A percentile compares a stretch with the other conserved stretches of the same genome.
Evolutionary conservation across 306 rosid species (phyloP).

Genomic region (Boehmeria nivea): DNA sequence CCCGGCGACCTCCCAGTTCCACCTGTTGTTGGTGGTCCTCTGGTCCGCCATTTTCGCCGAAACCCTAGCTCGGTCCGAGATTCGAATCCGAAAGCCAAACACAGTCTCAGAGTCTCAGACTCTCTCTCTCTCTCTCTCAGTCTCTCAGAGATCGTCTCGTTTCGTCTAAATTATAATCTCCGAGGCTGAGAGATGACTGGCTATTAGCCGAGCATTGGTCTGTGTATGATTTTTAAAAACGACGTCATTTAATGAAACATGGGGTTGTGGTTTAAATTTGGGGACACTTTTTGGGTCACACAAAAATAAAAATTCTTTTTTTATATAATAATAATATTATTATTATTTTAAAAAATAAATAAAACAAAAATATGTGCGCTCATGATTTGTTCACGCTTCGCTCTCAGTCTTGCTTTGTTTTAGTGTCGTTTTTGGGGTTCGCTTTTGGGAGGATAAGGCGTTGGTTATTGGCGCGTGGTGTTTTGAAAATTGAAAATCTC

Average conservation of each 20-base stretch:
- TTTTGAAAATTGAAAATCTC: background rate
- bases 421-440: background rate
- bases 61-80: constrained; percentile 26
- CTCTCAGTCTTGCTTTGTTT: constrained; percentile 28
- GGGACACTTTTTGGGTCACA: constrained; percentile 22
- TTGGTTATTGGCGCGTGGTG: constrained; percentile 25
- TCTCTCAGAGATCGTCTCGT: background rate
- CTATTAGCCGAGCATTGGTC: background rate
- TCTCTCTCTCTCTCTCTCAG: background rate
- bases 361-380: constrained; percentile 32
- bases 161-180: background rate
- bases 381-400: constrained; percentile 42
- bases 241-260: constrained; percentile 37
- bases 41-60: constrained; percentile 63
- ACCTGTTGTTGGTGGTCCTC: constrained; percentile 44
- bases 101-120: constrained; percentile 4
- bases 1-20: constrained; percentile 98
- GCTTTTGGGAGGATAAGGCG: constrained; percentile 22
- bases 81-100: constrained; percentile 14
- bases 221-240: constrained; percentile 1
- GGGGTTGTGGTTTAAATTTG: background rate
- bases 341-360: no score
- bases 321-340: no score
- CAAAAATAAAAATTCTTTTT: no score
- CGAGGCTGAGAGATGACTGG: constrained; percentile 10